A percentile compares a stretch with the other conserved stretches of the same genome.
Conservation (phyloP, 78 protist species). For the Ministeria vibrans region DNA sequence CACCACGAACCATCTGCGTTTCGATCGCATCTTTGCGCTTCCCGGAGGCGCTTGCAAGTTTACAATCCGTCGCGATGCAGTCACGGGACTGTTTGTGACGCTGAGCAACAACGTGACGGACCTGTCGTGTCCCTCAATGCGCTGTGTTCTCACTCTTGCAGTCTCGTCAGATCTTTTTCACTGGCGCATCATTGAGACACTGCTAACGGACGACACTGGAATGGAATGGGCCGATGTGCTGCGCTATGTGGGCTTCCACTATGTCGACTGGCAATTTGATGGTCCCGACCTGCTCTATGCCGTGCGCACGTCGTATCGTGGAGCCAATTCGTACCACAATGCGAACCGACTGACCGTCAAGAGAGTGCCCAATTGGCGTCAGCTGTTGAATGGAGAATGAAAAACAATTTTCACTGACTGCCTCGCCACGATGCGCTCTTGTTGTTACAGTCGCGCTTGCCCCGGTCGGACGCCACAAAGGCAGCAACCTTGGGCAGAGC, state of each 20-base stretch:
- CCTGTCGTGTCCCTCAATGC: neutral
- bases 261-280: slow-evolving; percentile 5
- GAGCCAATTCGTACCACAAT: neutral
- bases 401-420: no score
- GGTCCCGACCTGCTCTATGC: neutral
- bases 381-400: no score
- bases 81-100: neutral
- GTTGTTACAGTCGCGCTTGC: neutral
- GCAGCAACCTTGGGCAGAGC: neutral
- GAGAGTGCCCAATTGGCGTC: neutral
- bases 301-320: neutral
- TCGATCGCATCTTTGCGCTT: neutral
- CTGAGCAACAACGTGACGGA: neutral
- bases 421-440: no score
- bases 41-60: neutral
- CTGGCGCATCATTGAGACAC: neutral
- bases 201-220: neutral
- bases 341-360: neutral
- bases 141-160: neutral
- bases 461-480: neutral
- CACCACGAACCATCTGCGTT: no score
- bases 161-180: neutral
- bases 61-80: neutral
- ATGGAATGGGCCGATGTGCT: neutral
- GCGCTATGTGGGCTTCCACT: neutral